Base-by-base conservation (phyloP, 768 basidiomycete species). In the Calvatia gigantea region DNA sequence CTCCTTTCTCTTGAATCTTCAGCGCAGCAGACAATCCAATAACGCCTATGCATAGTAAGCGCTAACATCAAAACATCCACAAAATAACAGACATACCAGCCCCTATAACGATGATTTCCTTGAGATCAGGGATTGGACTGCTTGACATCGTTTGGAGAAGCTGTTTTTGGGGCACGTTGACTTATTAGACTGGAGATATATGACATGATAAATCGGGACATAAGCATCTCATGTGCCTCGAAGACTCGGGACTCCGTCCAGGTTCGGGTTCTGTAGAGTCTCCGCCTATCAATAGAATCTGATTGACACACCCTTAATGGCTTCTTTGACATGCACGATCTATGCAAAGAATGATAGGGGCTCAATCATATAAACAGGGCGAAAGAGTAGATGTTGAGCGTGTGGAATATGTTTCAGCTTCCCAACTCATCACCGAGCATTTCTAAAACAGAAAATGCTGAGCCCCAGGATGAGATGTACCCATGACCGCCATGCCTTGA, bases 11-110 rank as follows among this genome's bases (percentile, higher is more conserved):
- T 62, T 85, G 84, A n/a, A 86, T 68, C 51, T 73, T 77, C 25
- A 87, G 62, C 0, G 84, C 87, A 3, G 86, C 83, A 0, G 85
- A 81, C 29, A 88, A 70, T 1, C 86, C 87, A 23, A 88, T 68
- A 0, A 87, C 85, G 12, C 85, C 85, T 86, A 23, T 19, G 4
- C n/a, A 21, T 8, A 6, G 14, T 38, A 33, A 28, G 53, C 31
- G 55, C 58, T 53, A 28, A 58, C 56, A 51, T 12, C 54, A 54
- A 14, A 51, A 54, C 8, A 56, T 28, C 12, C 37, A 19, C 4
- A 17, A 43, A 28, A 17, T 19, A 38, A 37, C 2, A 23, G 41
- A 47, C 56, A 42, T 19, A 46, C 51, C 48, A 21, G 43, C 28
- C 15, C 45, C 44, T 14, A 46, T 21, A 6, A 31, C 43, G 3